Evolutionary conservation across 352 stramenopile species (phyloP).

Genomic region (Phytopythium oedochilum): DNA sequence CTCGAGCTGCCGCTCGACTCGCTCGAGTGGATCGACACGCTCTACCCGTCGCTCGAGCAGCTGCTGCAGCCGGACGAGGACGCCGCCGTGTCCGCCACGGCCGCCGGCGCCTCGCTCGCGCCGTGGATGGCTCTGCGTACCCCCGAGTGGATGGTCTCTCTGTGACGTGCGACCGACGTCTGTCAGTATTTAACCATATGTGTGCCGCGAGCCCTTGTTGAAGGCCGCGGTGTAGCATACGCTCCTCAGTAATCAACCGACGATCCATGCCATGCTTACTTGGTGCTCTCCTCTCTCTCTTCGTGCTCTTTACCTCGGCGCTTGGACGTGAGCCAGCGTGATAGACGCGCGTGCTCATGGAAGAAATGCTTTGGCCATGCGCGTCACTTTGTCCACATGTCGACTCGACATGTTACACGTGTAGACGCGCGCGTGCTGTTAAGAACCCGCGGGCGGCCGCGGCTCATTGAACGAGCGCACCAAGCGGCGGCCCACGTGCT

Average conservation of each 20-base stretch:
- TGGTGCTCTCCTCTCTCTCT: neutral
- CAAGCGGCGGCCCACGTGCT: too few relatives aligned
- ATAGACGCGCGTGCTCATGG: neutral
- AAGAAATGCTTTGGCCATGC: neutral
- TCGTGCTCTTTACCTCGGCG: neutral
- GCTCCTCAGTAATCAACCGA: neutral
- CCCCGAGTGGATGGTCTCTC: neutral
- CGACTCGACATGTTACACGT: too few relatives aligned
- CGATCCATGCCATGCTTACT: too few relatives aligned
- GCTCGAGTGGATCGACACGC: conserved; percentile 57
- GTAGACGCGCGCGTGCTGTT: neutral
- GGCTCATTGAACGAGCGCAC: too few relatives aligned
- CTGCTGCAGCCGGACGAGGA: conserved; percentile 16
- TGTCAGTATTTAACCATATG: neutral
- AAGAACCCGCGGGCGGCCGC: neutral
- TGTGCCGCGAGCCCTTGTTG: neutral
- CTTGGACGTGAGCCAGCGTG: too few relatives aligned
- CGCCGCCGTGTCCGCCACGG: neutral
- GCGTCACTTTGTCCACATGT: neutral
- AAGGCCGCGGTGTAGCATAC: neutral
- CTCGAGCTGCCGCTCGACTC: conserved; percentile 8
- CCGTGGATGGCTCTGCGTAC: neutral
- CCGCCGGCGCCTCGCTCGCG: neutral
- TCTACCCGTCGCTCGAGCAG: conserved; percentile 56
- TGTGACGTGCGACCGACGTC: neutral